Evolutionary conservation across 441 rosid species (phyloP), one percentile per base, ranked within the genome.

Genomic region (Pelargonium myrrhifolium): DNA sequence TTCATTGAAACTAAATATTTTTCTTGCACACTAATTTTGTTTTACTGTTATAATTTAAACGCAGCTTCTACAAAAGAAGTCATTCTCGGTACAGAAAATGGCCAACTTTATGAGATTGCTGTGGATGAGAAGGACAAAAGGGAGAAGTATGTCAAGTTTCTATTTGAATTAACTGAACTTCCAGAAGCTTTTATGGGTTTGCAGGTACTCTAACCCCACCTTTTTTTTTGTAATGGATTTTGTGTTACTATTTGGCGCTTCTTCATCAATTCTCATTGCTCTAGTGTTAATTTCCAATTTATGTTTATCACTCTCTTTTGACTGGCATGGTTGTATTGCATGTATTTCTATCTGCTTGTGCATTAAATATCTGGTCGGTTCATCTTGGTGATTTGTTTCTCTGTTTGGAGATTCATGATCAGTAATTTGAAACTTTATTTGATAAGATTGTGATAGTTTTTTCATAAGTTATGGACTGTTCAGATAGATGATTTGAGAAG

Each of bases 51-150:
- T 59, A 21, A 68, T 21, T 70, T 10, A 55, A 70, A 62, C 65
- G 72, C 84, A 94, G 98, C 81, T 80, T 89, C 97, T 10, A 92
- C 98, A 18, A 92, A 84, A 83, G 99, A 95, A 84, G 84, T 92
- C 76, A 84, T 95, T 74, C 81, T 95, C 5, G 97, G 99, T 21
- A 90, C 93, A 5, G 92, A 95, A 10, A 85, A 85, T 76, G 99
- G 98, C 69, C 98, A 95, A 76, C 87, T 95, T 49, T 79, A 82
- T 80, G 99, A 92, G 80, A 84, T 95, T 75, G 82, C 95, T 45
- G 98, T 95, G 62, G 99, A 95, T 75, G 98, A 95, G 85, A 95
- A 89, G 81, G 99, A 95, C 77, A 92, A 92, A 79, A 89, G 82
- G 76, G 99, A 95, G 85, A 95, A 95, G 73, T 87, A 92, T 76